Evolutionary conservation across 106 monocot genomes (phyloP), one percentile per base, ranked within the genome.

Genomic region (Dactylorhiza incarnata): DNA sequence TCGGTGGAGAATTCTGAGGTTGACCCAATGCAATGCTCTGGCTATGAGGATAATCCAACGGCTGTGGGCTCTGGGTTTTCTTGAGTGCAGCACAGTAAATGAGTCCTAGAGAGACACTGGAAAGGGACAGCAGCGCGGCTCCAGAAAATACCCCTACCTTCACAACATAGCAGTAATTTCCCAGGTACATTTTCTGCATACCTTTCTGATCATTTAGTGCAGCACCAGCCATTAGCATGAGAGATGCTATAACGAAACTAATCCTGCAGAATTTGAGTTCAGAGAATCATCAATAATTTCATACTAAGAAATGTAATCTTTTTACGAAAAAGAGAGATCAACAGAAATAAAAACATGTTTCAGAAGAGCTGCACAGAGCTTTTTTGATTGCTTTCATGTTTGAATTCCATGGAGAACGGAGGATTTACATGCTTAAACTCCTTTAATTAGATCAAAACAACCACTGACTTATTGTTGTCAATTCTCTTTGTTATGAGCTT

Each of bases 1-100:
- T 90, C 70, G 89, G 90, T 15, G 78, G 81, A 3, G 95, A 93
- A 59, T 89, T 83, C 56, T 80, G 82, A 0, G 87, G 84, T 7
- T 82, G 85, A 23, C 85, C 96, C 87, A 97, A 84, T 1, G 82
- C 90, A 45, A 97, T 91, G 4, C 96, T 93, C 15, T 87, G 90
- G 74, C 83, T 83, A 15, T 81, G 77, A 37, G 3, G 37, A 37
- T 37, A 37, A 37, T 37, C 13, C 1, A 15, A 52, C 13, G 15
- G 15, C 52, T 52, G 13, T 29, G 47, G n/a, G 9, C 5, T 75
- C 79, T 88, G 86, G 9, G 70, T 55, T 29, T 65, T 65, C 4
- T 79, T 75, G 12, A 86, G 16, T 1, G 72, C 44, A 19, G 84
- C 19, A 61, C 84, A 91, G 67, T 86, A 91, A 16, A 84, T 37